These are phyloP conservation scores for Aureobasidium mangrovei DNA, from an alignment of 2,329 filamentous ascomycete species.

Conservation along the genomic window DNA sequence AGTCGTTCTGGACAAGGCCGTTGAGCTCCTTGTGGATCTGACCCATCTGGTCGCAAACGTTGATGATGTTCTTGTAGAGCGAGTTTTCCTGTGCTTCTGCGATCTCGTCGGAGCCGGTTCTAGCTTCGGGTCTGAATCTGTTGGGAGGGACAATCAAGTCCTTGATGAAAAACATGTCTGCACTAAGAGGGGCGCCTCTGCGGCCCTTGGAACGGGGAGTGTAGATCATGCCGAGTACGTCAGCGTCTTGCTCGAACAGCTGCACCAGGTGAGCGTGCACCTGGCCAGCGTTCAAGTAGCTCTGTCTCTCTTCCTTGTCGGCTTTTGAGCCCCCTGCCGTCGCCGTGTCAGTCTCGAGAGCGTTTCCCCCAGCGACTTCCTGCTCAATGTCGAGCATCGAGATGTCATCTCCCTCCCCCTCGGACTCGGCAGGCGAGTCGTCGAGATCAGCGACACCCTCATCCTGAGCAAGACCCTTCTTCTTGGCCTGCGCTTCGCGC, in stretches of 20 bases:
- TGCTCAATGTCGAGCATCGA: constrained; percentile 33
- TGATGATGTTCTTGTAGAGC: constrained; percentile 77
- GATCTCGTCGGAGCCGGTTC: constrained; percentile 70
- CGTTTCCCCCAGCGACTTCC: constrained; percentile 40
- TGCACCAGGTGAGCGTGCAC: constrained; percentile 69
- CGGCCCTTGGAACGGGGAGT: constrained; percentile 59
- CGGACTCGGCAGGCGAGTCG: constrained; percentile 36
- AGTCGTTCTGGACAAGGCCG: constrained; percentile 36
- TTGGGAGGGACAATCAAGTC: constrained; percentile 86
- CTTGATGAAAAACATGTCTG: constrained; percentile 92
- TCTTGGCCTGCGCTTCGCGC: constrained; percentile 38
- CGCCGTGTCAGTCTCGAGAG: constrained; percentile 41
- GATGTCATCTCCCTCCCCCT: constrained; percentile 26
- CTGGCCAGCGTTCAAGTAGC: constrained; percentile 75
- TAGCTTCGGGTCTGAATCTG: constrained; percentile 77
- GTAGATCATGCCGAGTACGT: constrained; percentile 78
- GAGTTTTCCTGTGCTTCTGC: constrained; percentile 83
- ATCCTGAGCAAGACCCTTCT: constrained; percentile 46
- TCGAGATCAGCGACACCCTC: constrained; percentile 63
- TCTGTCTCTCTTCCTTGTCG: constrained; percentile 42
- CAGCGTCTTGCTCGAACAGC: constrained; percentile 79
- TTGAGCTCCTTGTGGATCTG: constrained; percentile 64
- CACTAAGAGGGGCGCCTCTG: constrained; percentile 48
- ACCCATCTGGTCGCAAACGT: constrained; percentile 62
- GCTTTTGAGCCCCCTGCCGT: constrained; percentile 19